Conservation (phyloP, 306 rosid genomes). For the Rosa persica region DNA sequence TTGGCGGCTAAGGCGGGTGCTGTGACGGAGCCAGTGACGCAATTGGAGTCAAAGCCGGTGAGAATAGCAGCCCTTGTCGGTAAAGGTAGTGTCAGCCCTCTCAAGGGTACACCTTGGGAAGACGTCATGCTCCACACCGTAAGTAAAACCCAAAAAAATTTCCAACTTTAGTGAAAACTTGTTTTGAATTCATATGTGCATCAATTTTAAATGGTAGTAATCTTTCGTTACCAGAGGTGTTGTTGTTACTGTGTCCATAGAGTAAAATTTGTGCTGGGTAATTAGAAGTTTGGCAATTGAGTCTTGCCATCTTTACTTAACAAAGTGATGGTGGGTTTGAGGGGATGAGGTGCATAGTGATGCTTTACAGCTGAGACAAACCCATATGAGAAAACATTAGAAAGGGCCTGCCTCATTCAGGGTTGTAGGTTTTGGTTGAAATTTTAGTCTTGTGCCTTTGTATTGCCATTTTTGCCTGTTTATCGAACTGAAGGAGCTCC, state of each 20-base stretch:
- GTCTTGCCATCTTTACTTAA: background rate
- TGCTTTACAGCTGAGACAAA: no score
- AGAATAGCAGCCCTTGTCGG: slow-evolving; percentile 67
- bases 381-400: no score
- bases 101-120: slow-evolving; percentile 64
- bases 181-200: background rate
- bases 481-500: background rate
- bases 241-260: background rate
- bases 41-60: slow-evolving; percentile 40
- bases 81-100: slow-evolving; percentile 65
- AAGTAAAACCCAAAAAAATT: slow-evolving; percentile 6
- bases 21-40: slow-evolving; percentile 8
- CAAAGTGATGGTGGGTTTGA: background rate
- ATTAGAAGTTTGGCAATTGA: background rate
- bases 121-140: slow-evolving; percentile 88
- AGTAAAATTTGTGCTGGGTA: background rate
- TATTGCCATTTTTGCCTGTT: background rate
- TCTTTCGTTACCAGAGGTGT: background rate
- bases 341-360: no score
- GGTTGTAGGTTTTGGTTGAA: background rate
- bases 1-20: slow-evolving; percentile 27
- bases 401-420: no score
- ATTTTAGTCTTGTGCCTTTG: background rate
- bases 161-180: background rate
- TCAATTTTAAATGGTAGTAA: background rate